Base-by-base conservation (phyloP, 257 asterid species). In the Salvia rosmarinus region DNA sequence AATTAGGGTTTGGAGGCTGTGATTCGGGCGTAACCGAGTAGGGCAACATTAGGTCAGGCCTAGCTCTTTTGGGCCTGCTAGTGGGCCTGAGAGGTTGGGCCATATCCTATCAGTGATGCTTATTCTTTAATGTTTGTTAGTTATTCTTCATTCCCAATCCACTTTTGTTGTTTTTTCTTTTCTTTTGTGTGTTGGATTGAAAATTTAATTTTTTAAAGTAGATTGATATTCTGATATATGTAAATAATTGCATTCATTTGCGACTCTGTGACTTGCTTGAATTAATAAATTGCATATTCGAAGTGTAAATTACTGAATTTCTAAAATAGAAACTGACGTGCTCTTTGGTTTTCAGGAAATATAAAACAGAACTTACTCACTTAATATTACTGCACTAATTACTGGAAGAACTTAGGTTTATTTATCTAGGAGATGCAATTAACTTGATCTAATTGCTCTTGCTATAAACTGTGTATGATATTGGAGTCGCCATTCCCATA, bases 211-310 rank as follows among this genome's bases (percentile, higher is more conserved):
- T 54, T 30, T 74, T 52, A 9, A 11, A 23, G 54, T 55, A 32
- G 70, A 73, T 55, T 72, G 30, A 6, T 67, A 37, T 43, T 47
- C 23, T 11, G 37, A 39, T 67, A 6, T 46, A 43, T 34, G 19
- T 51, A 35, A 49, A 57, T 34, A 56, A 51, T 40, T 55, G 40
- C 25, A 64, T 28, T 65, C 11, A 17, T 54, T 68, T 72, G 20
- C 19, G 37, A n/a, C n/a, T n/a, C 2, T 62, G 59, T 11, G 35
- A 12, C 64, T 35, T 17, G 57, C 56, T 21, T 64, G 55, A 35
- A 21, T 19, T 39, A 30, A 57, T n/a, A n/a, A n/a, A 23, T 64
- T 21, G 47, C 35, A 16, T 46, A 34, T 20, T 47, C 20, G 55
- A 57, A 25, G 30, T 21, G 39, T 42, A 9, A 64, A 23, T 47